Percentiles rank a stretch among this genome's conserved stretches.
Evolutionary conservation across 2,329 filamentous ascomycete species (phyloP).

Genomic region (Curvularia eragrostidis): DNA sequence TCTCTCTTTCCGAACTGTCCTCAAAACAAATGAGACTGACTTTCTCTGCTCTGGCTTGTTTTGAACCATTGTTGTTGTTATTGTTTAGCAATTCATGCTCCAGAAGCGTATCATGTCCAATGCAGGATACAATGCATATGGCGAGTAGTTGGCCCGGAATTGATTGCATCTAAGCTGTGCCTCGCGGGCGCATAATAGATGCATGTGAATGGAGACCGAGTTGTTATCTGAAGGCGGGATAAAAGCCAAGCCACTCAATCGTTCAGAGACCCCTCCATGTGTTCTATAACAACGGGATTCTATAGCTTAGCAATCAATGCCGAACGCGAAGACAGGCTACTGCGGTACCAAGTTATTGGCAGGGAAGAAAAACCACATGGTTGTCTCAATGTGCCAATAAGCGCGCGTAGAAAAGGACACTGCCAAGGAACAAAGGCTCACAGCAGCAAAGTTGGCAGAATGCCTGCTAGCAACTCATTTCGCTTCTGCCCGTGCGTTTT

Average conservation of each 20-base stretch:
- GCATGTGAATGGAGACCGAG: neutral
- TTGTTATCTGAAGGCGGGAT: neutral
- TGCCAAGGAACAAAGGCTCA: no score
- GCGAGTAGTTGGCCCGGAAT: neutral
- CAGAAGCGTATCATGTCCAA: neutral
- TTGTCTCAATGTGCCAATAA: no score
- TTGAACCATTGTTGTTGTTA: neutral
- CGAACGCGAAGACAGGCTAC: neutral
- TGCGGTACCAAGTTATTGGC: neutral
- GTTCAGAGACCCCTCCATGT: neutral
- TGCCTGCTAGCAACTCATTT: conserved; percentile 20
- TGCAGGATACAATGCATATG: no score
- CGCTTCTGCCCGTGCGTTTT: conserved; percentile 8
- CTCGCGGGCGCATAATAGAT: neutral
- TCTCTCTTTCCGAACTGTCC: no score
- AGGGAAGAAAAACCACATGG: neutral
- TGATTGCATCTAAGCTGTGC: neutral
- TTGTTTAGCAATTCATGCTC: neutral
- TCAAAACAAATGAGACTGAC: neutral
- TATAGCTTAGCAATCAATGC: neutral
- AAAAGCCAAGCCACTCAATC: neutral
- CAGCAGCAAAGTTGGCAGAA: conserved; percentile 26
- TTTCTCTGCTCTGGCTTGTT: neutral
- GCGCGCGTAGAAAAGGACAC: no score
- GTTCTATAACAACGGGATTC: neutral